Conservation (phyloP, 805 yeast species). For the Nakazawaea wickerhamii region DNA sequence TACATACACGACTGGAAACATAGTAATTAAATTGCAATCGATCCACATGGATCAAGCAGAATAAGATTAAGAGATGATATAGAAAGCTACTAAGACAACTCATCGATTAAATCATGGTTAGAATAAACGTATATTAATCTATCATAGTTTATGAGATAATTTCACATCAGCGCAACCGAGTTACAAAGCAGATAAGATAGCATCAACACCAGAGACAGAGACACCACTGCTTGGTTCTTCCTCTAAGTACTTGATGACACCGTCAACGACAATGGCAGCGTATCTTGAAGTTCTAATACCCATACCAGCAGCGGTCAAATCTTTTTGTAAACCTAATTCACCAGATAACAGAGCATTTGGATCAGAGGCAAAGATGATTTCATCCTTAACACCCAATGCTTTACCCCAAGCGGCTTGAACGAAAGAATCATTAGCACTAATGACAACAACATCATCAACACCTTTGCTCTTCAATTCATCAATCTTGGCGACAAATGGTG, state of each 20-base stretch:
- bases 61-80: too few relatives aligned
- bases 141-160: not conserved
- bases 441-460: slow-evolving; percentile 30
- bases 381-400: slow-evolving; percentile 36
- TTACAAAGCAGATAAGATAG: slow-evolving; percentile 25
- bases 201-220: slow-evolving; percentile 40
- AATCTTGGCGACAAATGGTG: slow-evolving; percentile 29
- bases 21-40: too few relatives aligned
- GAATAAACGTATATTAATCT: too few relatives aligned
- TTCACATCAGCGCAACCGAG: slow-evolving; percentile 1
- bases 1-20: too few relatives aligned
- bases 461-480: slow-evolving; percentile 34
- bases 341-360: slow-evolving; percentile 55
- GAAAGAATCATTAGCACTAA: slow-evolving; percentile 39
- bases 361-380: slow-evolving; percentile 59
- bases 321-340: slow-evolving; percentile 52
- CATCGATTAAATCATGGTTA: too few relatives aligned
- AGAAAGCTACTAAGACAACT: too few relatives aligned
- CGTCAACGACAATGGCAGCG: slow-evolving; percentile 58
- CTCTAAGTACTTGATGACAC: slow-evolving; percentile 30
- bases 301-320: slow-evolving; percentile 47
- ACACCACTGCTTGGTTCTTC: slow-evolving; percentile 41
- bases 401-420: slow-evolving; percentile 41
- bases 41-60: too few relatives aligned
- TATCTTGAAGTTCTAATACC: slow-evolving; percentile 65